These are phyloP conservation scores for Anthoceros angustus DNA, from an alignment of 225 moss, liverwort and hornwort genomes.

Conservation along the genomic window DNA sequence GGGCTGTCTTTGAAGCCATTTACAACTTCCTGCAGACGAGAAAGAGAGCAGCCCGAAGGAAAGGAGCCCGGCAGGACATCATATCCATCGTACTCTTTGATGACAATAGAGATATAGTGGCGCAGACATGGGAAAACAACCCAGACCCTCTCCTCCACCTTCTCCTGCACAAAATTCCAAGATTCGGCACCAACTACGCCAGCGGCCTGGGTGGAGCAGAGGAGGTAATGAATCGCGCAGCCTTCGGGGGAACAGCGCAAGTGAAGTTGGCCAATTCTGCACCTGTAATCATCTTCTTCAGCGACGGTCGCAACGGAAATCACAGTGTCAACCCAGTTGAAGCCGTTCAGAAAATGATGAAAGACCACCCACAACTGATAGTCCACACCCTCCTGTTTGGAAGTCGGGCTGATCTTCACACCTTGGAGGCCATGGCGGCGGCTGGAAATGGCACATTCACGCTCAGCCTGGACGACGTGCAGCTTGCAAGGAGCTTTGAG, in stretches of 20 bases:
- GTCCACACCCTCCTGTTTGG: conserved; percentile 35
- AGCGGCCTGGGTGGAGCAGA: conserved; percentile 8
- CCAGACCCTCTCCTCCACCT: conserved; percentile 11
- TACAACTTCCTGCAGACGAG: conserved; percentile 16
- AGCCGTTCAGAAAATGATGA: conserved; percentile 10
- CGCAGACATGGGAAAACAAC: conserved; percentile 10
- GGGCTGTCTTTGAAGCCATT: conserved; percentile 31
- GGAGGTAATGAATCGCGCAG: conserved; percentile 3
- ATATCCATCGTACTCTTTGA: conserved; percentile 27
- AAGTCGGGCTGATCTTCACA: conserved; percentile 5
- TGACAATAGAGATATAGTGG: not conserved
- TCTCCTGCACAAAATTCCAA: not conserved
- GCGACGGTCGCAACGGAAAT: conserved; percentile 22
- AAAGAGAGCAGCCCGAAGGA: not conserved
- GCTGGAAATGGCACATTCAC: conserved; percentile 20
- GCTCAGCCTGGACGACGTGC: conserved; percentile 24
- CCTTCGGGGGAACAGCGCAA: not conserved
- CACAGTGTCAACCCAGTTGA: conserved; percentile 8
- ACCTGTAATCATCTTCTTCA: conserved; percentile 24
- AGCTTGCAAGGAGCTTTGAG: conserved; percentile 21
- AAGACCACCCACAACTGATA: conserved; percentile 12
- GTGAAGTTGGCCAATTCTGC: not conserved
- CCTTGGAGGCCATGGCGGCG: conserved; percentile 21
- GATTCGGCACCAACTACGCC: conserved; percentile 11
- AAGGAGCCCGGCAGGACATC: conserved; percentile 6